phyloP scores from a whole-genome alignment of 2,329 filamentous ascomycete species.

The Penicillium digitatum region DNA sequence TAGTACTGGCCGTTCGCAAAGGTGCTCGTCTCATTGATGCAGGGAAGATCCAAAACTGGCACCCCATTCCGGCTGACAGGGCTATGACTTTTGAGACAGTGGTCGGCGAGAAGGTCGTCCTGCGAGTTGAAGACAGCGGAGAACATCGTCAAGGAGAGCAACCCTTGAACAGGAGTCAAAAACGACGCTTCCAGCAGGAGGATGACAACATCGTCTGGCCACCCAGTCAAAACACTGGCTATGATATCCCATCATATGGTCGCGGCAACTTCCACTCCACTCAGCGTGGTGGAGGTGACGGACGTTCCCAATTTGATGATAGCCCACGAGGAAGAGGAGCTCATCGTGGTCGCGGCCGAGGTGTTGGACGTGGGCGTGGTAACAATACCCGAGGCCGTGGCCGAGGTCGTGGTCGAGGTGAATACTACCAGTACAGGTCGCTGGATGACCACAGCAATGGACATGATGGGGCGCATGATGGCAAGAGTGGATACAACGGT shows the following conservation, averaged over 20 bases:
- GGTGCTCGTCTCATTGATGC: conserved; percentile 75
- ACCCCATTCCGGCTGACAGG: conserved; percentile 66
- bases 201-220: conserved; percentile 49
- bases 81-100: conserved; percentile 74
- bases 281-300: conserved; percentile 30
- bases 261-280: conserved; percentile 25
- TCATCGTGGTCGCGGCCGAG: conserved; percentile 36
- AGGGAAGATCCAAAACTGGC: conserved; percentile 77
- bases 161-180: conserved; percentile 55
- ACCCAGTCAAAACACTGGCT: conserved; percentile 21
- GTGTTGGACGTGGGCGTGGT: conserved; percentile 39
- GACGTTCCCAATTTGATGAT: conserved; percentile 42
- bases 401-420: conserved; percentile 48
- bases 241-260: conserved; percentile 22
- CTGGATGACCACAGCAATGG: conserved; percentile 55
- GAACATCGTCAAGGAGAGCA: conserved; percentile 59
- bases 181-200: conserved; percentile 56
- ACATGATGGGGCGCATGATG: conserved; percentile 32
- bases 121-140: conserved; percentile 65
- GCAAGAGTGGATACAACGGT: conserved; percentile 25
- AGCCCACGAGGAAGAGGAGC: conserved; percentile 36
- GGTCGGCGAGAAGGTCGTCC: conserved; percentile 79
- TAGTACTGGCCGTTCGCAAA: conserved; percentile 77
- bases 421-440: conserved; percentile 58
- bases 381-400: conserved; percentile 41